Evolutionary conservation across 2,329 filamentous ascomycete genomes (phyloP).

Genomic region (Epichloe coenophiala): DNA sequence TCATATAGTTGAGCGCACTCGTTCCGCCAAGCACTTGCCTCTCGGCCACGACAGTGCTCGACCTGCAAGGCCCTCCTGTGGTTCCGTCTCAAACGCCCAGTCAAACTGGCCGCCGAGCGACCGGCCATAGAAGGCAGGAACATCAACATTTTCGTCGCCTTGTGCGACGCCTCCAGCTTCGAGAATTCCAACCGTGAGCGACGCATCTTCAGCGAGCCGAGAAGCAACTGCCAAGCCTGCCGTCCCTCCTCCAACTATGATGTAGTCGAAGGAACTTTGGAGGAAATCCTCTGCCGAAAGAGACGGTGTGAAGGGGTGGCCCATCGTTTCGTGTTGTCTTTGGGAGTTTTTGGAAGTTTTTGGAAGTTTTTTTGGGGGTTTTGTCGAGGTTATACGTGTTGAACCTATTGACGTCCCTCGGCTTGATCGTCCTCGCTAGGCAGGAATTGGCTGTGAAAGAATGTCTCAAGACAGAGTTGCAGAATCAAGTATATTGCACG

Average conservation of each 20-base stretch:
- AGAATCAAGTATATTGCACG: neutral
- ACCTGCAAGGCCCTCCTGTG: constrained; percentile 24
- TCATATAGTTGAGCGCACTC: constrained; percentile 46
- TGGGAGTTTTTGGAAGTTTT: neutral
- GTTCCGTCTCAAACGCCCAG: constrained; percentile 27
- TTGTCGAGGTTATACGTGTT: neutral
- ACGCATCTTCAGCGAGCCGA: constrained; percentile 27
- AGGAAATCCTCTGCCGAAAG: constrained; percentile 12
- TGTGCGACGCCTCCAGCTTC: constrained; percentile 18
- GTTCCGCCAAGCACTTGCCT: constrained; percentile 48
- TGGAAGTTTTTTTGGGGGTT: too few relatives aligned
- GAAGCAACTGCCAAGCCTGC: constrained; percentile 37
- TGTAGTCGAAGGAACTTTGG: constrained; percentile 16
- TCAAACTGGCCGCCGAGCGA: constrained; percentile 24
- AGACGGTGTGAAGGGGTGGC: neutral
- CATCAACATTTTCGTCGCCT: constrained; percentile 21
- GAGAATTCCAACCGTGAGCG: constrained; percentile 18
- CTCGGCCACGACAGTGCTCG: constrained; percentile 27
- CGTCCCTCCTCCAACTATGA: constrained; percentile 41
- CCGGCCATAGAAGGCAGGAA: constrained; percentile 24
- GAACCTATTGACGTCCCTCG: too few relatives aligned
- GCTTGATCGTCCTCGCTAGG: too few relatives aligned
- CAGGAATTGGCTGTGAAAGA: neutral
- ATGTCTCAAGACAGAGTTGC: neutral
- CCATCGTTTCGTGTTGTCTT: neutral